A percentile compares a stretch with the other conserved stretches of the same genome.
Conservation (phyloP, 352 stramenopile species). For the Phytopythium oedochilum region DNA sequence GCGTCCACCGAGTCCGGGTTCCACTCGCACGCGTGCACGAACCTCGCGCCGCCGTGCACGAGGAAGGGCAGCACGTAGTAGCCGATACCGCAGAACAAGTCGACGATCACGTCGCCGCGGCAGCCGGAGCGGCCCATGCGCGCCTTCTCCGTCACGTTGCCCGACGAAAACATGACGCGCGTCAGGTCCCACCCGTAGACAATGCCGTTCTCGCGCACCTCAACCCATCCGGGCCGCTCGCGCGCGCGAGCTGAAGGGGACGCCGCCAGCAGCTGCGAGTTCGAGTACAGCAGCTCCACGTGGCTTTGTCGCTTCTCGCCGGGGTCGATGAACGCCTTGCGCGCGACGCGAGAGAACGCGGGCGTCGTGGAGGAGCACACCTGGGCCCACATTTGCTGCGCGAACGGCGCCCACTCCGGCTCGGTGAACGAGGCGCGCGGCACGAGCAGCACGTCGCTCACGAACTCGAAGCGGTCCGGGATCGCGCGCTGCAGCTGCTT, state of each 20-base stretch:
- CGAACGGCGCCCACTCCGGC: constrained; percentile 45
- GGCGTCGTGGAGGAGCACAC: constrained; percentile 52
- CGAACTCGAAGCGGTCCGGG: constrained; percentile 75
- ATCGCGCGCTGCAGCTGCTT: constrained; percentile 25
- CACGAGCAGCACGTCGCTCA: constrained; percentile 69
- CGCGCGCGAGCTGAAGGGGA: constrained; percentile 18
- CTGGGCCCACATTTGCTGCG: constrained; percentile 54
- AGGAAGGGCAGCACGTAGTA: constrained; percentile 97
- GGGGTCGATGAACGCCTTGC: constrained; percentile 75
- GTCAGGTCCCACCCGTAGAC: constrained; percentile 94
- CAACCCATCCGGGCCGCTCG: constrained; percentile 60
- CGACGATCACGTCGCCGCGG: constrained; percentile 88
- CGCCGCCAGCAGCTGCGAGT: constrained; percentile 29
- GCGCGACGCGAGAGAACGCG: constrained; percentile 63
- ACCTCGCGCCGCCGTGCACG: constrained; percentile 82
- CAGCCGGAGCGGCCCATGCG: constrained; percentile 89
- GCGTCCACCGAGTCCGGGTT: constrained; percentile 91
- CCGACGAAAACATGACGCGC: constrained; percentile 96
- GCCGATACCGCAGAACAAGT: constrained; percentile 97
- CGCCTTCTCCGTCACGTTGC: constrained; percentile 96
- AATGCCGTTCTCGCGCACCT: constrained; percentile 93
- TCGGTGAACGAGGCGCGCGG: constrained; percentile 62
- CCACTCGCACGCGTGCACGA: constrained; percentile 95
- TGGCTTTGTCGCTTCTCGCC: constrained; percentile 80
- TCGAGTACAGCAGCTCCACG: constrained; percentile 63